Conservation (phyloP, 257 asterid species). For the Gynochthodes officinalis region DNA sequence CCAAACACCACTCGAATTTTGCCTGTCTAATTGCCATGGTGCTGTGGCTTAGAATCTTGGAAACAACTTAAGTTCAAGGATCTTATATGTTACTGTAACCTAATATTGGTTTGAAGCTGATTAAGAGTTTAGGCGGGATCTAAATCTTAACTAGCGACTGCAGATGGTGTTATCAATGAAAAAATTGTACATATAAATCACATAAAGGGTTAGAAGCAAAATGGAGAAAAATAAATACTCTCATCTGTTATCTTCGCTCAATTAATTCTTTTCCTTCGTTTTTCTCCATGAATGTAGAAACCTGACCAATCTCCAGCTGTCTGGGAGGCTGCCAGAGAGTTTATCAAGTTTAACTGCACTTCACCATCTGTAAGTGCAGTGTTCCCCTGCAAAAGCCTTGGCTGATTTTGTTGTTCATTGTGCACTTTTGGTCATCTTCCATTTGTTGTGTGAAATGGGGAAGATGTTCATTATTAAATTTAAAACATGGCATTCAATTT, state of each 20-base stretch:
- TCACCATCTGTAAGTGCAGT: slow-evolving; percentile 52
- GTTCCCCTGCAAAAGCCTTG: not conserved
- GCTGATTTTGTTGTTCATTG: not conserved
- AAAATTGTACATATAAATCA: not conserved
- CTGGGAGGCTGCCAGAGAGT: slow-evolving; percentile 53
- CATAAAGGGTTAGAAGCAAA: not conserved
- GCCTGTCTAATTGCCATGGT: not conserved
- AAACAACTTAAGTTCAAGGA: not conserved
- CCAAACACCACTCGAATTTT: not conserved
- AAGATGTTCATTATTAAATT: not conserved
- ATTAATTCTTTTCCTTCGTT: not conserved
- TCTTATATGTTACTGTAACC: not conserved
- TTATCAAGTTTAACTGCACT: slow-evolving; percentile 61
- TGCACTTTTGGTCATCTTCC: not conserved
- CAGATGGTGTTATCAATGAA: not conserved
- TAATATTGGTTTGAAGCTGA: not conserved
- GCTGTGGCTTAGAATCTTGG: not conserved
- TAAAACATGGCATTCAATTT: not conserved
- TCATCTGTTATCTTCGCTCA: not conserved
- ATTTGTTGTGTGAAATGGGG: not conserved
- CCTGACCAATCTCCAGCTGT: slow-evolving; percentile 54
- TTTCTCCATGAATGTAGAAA: slow-evolving; percentile 45
- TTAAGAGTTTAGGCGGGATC: not conserved
- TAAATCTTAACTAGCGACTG: not conserved
- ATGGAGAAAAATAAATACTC: not conserved